A percentile compares a stretch with the other conserved stretches of the same genome.
Conservation (phyloP, 2,329 filamentous ascomycete species). For the Fusarium euwallaceae region DNA sequence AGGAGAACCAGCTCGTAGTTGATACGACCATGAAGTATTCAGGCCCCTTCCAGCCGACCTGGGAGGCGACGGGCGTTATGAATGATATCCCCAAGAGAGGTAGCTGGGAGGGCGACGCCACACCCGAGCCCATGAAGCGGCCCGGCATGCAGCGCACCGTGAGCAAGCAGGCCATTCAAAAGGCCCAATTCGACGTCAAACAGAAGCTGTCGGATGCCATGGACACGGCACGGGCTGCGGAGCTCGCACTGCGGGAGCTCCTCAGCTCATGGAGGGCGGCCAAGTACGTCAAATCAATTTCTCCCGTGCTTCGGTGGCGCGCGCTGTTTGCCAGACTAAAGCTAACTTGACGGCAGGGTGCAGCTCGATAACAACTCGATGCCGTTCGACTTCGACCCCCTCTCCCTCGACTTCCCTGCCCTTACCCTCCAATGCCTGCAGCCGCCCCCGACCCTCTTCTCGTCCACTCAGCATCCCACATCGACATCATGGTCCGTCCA, state of each 20-base stretch:
- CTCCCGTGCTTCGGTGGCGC: background rate
- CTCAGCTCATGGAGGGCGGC: constrained; percentile 85
- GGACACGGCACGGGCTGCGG: constrained; percentile 86
- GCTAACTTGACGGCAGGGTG: constrained; percentile 55
- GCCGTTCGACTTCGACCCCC: constrained; percentile 85
- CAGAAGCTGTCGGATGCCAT: constrained; percentile 75
- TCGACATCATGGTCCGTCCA: constrained; percentile 84
- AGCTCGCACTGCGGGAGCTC: constrained; percentile 87
- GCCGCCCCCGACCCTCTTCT: constrained; percentile 85
- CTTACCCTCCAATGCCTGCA: constrained; percentile 86
- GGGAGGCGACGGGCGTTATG: constrained; percentile 84
- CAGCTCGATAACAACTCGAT: constrained; percentile 67
- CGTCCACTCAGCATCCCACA: constrained; percentile 82
- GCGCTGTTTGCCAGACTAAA: constrained; percentile 20
- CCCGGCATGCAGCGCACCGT: constrained; percentile 57
- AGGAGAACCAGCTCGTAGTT: constrained; percentile 58
- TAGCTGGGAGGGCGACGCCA: constrained; percentile 50
- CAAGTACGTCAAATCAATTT: constrained; percentile 68
- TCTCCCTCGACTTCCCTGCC: constrained; percentile 86
- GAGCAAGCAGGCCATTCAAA: constrained; percentile 67
- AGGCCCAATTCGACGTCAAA: constrained; percentile 73
- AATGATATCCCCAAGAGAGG: constrained; percentile 73
- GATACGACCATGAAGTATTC: constrained; percentile 66
- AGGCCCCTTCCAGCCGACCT: constrained; percentile 70
- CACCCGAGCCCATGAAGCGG: constrained; percentile 53